These are phyloP conservation scores for Candida railenensis DNA, from an alignment of 805 yeast genomes.

Conservation along the genomic window DNA sequence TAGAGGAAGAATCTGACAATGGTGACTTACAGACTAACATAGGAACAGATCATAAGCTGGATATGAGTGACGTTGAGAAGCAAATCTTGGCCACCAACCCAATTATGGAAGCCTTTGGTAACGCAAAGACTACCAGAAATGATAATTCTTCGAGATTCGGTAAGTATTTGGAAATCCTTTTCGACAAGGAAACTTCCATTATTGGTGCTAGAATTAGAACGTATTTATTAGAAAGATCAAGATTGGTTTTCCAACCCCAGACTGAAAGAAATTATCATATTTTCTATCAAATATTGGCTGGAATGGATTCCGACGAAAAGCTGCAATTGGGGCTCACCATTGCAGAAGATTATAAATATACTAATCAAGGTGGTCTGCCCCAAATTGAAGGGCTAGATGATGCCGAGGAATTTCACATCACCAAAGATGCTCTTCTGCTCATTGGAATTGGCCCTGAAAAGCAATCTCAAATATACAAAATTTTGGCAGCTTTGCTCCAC, in stretches of 20 bases:
- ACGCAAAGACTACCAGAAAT: conserved; percentile 95
- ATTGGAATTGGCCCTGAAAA: conserved; percentile 67
- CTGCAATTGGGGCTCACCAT: conserved; percentile 56
- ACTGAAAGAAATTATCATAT: conserved; percentile 95
- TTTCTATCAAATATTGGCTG: conserved; percentile 84
- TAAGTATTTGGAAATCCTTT: conserved; percentile 88
- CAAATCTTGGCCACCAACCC: conserved; percentile 97
- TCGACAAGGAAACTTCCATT: conserved; percentile 70
- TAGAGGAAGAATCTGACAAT: conserved; percentile 47
- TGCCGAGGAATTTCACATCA: conserved; percentile 68
- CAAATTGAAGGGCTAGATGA: conserved; percentile 80
- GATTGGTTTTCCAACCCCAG: conserved; percentile 89
- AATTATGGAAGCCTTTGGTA: conserved; percentile 97
- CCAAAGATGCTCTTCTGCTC: conserved; percentile 71
- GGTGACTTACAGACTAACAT: conserved; percentile 27
- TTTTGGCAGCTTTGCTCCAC: conserved; percentile 86
- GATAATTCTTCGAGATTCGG: conserved; percentile 98
- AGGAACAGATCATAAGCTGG: conserved; percentile 43
- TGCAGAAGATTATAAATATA: conserved; percentile 71
- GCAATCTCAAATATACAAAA: conserved; percentile 69
- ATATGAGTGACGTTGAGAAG: conserved; percentile 88
- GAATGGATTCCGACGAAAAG: conserved; percentile 58
- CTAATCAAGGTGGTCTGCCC: conserved; percentile 85
- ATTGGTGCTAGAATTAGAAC: conserved; percentile 95
- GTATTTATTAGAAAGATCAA: conserved; percentile 86